Base-by-base conservation (phyloP, 352 stramenopile genomes). In the Thalassiosira hispida region DNA sequence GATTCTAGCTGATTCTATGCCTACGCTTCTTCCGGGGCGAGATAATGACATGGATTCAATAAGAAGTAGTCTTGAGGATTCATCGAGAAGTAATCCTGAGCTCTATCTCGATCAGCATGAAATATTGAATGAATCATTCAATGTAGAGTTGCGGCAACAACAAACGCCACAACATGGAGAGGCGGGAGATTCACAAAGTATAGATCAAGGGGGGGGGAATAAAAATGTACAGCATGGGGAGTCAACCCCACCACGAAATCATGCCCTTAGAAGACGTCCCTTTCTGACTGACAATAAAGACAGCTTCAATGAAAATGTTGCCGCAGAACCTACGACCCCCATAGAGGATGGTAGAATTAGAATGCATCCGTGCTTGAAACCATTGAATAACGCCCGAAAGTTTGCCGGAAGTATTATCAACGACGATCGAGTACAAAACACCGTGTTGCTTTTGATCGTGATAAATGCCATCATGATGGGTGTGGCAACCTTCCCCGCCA, bases 401-500 rank as follows among this genome's bases (percentile, higher is more conserved):
- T 35, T n/a, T 12, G 61, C 60, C 5, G 66, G 66, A 25, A 16
- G 14, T 3, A 56, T 52, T 61, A 53, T 79, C 51, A 79, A 79
- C 51, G 40, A 73, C 22, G 25, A 55, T 44, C 9, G 53, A 55
- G 31, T 73, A 8, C 71, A 79, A 62, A 60, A 62, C 25, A 42
- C 72, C 27, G 70, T 84, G 6, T 29, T 84, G 14, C 6, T 67
- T 9, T 46, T 84, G n/a, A 84, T 84, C 8, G 47, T 70, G 31
- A 63, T 83, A 6, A 83, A 83, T 70, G 42, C 75, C 5, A 65
- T 83, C 20, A 71, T 79, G 52, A 79, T 83, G 69, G 75, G 75
- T n/a, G 31, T 83, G 9, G 75, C 68, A 42, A 83, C 75, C 14
- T 83, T 76, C 31, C 25, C 51, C 16, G 69, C 79, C 40, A 68